phyloP scores from a whole-genome alignment of 1,284 basidiomycete species.

The Dichomitus squalens region DNA sequence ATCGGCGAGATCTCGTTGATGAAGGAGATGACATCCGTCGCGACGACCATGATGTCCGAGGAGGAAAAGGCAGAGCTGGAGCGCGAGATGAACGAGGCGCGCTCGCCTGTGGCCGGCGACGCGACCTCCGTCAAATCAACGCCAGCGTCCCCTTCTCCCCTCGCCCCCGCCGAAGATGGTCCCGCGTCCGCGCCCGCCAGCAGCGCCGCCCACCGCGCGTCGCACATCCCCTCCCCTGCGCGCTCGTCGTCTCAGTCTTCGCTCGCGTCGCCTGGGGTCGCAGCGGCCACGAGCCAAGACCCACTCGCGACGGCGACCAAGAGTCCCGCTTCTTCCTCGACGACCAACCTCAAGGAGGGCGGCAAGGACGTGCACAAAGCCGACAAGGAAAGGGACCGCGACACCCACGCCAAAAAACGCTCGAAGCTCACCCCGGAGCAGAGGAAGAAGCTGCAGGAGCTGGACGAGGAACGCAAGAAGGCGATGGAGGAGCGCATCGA shows the following conservation, averaged over 20 bases:
- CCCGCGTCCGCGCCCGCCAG: constrained; percentile 5
- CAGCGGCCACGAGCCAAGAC: constrained; percentile 10
- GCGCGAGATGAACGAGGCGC: constrained; percentile 59
- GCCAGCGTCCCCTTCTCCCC: constrained; percentile 17
- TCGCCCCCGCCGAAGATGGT: constrained; percentile 16
- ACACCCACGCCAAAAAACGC: constrained; percentile 46
- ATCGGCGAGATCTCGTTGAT: constrained; percentile 93
- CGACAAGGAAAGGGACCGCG: constrained; percentile 33
- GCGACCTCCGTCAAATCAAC: constrained; percentile 21
- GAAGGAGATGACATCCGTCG: constrained; percentile 85
- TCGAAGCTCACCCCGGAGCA: constrained; percentile 82
- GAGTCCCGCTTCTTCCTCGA: constrained; percentile 22
- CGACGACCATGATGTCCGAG: constrained; percentile 84
- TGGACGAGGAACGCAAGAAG: constrained; percentile 79
- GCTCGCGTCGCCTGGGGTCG: constrained; percentile 14
- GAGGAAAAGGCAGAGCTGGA: constrained; percentile 92
- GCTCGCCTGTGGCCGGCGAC: constrained; percentile 17
- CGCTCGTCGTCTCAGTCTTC: constrained; percentile 16
- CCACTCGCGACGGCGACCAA: constrained; percentile 10
- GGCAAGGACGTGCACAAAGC: constrained; percentile 9
- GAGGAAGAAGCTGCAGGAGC: constrained; percentile 76
- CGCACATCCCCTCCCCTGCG: constrained; percentile 16
- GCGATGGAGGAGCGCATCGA: constrained; percentile 80
- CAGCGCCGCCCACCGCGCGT: constrained; percentile 8
- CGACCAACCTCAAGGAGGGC: constrained; percentile 19